Percentiles rank a stretch among this genome's conserved stretches.
These are phyloP conservation scores for Sequoia sempervirens DNA, from an alignment of 75 land plant species.

Conservation along the genomic window DNA sequence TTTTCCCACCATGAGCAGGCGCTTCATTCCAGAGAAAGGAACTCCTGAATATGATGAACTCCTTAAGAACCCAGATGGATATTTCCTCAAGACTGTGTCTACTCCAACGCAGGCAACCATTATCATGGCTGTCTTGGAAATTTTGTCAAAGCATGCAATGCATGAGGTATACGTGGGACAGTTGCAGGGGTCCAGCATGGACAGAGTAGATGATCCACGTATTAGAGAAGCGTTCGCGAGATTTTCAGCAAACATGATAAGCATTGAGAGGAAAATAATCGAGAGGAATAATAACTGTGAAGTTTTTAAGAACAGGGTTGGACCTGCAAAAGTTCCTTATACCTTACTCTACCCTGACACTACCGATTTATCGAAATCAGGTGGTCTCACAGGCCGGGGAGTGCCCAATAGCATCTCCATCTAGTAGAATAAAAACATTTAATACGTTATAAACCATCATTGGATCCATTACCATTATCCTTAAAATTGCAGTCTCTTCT, in stretches of 20 bases:
- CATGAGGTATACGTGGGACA: conserved; percentile 57
- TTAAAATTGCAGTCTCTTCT: too few relatives aligned
- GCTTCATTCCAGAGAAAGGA: conserved; percentile 65
- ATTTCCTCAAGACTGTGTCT: conserved; percentile 50
- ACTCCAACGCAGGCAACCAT: conserved; percentile 45
- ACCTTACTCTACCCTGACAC: conserved; percentile 30
- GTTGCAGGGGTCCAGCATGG: conserved; percentile 11
- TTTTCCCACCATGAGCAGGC: conserved; percentile 46
- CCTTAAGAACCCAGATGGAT: conserved; percentile 41
- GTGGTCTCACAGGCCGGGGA: conserved; percentile 56
- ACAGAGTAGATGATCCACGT: conserved; percentile 33
- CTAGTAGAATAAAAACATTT: neutral
- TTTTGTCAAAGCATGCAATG: conserved; percentile 39
- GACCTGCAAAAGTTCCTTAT: conserved; percentile 49
- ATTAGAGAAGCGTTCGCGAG: conserved; percentile 26
- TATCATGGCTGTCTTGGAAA: conserved; percentile 37
- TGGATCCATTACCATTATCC: neutral
- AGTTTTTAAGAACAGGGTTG: conserved; percentile 35
- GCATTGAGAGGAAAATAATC: conserved; percentile 36
- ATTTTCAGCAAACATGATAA: conserved; percentile 17
- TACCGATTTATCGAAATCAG: neutral
- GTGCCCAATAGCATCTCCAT: conserved; percentile 71
- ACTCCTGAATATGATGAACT: conserved; percentile 56
- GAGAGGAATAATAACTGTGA: conserved; percentile 30
- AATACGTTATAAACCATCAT: too few relatives aligned